Evolutionary conservation across 2,329 filamentous ascomycete genomes (phyloP).

Genomic region (Hortaea werneckii): DNA sequence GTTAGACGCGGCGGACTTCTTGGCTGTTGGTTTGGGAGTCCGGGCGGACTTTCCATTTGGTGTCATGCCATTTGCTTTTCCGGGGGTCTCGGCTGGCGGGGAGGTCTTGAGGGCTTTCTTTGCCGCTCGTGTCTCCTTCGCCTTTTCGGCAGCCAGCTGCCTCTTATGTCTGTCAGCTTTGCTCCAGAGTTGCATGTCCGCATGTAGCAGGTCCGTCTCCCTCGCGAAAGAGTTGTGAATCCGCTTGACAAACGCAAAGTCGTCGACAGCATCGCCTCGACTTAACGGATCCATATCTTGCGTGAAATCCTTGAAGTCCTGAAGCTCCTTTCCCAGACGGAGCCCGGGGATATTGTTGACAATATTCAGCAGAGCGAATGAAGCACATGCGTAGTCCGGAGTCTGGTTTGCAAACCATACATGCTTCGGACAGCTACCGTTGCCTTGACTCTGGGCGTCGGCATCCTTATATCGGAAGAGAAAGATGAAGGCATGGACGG

Average conservation of each 20-base stretch:
- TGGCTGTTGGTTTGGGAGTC: slow-evolving; percentile 1
- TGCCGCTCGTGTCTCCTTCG: slow-evolving; percentile 16
- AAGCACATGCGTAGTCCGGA: slow-evolving; percentile 76
- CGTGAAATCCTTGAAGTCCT: slow-evolving; percentile 64
- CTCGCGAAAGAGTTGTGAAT: slow-evolving; percentile 85
- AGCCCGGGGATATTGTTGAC: slow-evolving; percentile 68
- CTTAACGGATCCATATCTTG: slow-evolving; percentile 56
- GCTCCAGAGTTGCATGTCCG: slow-evolving; percentile 55
- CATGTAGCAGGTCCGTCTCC: slow-evolving; percentile 65
- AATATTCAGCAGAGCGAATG: slow-evolving; percentile 86
- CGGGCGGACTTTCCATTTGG: slow-evolving; percentile 2
- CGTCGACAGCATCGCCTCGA: slow-evolving; percentile 65
- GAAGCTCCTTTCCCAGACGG: slow-evolving; percentile 59
- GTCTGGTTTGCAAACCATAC: slow-evolving; percentile 97
- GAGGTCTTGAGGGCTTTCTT: slow-evolving; percentile 15
- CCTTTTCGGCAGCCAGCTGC: slow-evolving; percentile 19
- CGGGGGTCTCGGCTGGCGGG: not conserved
- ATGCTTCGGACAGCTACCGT: slow-evolving; percentile 46
- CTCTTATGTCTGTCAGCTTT: slow-evolving; percentile 32
- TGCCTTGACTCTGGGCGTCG: slow-evolving; percentile 41
- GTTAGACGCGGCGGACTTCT: not conserved
- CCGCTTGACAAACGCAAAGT: slow-evolving; percentile 64
- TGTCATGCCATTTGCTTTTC: slow-evolving; percentile 1
- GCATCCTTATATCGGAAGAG: slow-evolving; percentile 58
- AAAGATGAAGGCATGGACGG: slow-evolving; percentile 79